phyloP scores from a whole-genome alignment of 441 rosid genomes.

The Sinapis alba region DNA sequence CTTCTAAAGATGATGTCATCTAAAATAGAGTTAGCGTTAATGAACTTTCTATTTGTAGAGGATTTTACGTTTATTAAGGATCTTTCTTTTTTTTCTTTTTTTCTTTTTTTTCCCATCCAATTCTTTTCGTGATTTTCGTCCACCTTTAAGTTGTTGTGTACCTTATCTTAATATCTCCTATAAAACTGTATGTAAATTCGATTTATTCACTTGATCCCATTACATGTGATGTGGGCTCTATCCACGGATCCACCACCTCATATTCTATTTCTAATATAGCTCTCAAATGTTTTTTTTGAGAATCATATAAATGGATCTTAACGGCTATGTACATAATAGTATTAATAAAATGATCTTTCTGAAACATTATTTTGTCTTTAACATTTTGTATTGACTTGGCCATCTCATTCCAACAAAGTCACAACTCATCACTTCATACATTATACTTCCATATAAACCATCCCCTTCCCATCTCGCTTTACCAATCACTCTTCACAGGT shows the following conservation, averaged over 20 bases:
- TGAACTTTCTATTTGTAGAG: not conserved
- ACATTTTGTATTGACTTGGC: slow-evolving; percentile 31
- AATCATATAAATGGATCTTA: slow-evolving; percentile 13
- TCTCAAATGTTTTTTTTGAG: not conserved
- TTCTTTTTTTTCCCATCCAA: not conserved
- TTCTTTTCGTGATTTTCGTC: not conserved
- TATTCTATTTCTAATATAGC: not conserved
- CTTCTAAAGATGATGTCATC: not conserved
- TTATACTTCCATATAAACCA: slow-evolving; percentile 37
- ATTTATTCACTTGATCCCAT: slow-evolving; percentile 12
- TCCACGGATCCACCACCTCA: slow-evolving; percentile 20
- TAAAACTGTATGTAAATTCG: slow-evolving; percentile 4
- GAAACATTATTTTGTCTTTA: slow-evolving; percentile 24
- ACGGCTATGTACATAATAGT: not conserved
- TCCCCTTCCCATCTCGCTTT: slow-evolving; percentile 9
- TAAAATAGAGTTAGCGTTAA: not conserved
- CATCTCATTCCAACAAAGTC: slow-evolving; percentile 53
- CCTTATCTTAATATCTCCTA: slow-evolving; percentile 22
- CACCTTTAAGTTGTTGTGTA: slow-evolving; percentile 15
- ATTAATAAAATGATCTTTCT: not conserved
- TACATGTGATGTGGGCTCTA: slow-evolving; percentile 39
- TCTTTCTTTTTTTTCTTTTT: not conserved
- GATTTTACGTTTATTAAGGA: not conserved
- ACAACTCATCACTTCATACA: slow-evolving; percentile 33
- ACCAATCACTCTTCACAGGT: slow-evolving; percentile 13